Evolutionary conservation across 371 early-diverging fungal genomes (phyloP).

Genomic region (Encephalitozoon hellem): DNA sequence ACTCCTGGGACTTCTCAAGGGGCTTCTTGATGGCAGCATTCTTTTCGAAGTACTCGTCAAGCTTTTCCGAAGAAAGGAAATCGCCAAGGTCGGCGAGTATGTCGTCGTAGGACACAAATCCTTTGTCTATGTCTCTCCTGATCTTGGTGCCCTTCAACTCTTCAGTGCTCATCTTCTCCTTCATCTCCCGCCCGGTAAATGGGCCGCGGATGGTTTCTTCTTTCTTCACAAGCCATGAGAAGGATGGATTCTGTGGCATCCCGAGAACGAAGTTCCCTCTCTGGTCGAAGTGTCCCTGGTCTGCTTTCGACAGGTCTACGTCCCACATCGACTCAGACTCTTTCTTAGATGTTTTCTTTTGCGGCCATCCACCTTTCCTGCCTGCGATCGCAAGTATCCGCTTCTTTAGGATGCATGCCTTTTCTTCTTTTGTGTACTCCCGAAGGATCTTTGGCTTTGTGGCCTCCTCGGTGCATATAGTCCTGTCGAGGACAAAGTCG

Average conservation of each 20-base stretch:
- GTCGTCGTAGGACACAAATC: conserved; percentile 35
- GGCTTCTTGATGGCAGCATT: not conserved
- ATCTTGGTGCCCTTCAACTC: conserved; percentile 1
- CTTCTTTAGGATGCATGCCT: conserved; percentile 1
- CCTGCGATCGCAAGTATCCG: conserved; percentile 12
- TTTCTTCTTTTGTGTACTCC: conserved; percentile 27
- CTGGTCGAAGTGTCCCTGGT: conserved; percentile 14
- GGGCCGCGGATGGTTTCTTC: conserved; percentile 35
- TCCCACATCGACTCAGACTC: conserved; percentile 18
- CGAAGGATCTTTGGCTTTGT: not conserved
- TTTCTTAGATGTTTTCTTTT: not conserved
- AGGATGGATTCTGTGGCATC: not conserved
- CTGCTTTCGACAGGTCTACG: conserved; percentile 6
- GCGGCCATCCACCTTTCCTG: not conserved
- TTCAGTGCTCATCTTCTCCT: not conserved
- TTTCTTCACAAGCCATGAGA: conserved; percentile 27
- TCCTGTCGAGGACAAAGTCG: conserved; percentile 1
- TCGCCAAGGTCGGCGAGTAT: conserved; percentile 3
- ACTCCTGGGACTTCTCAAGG: not conserved
- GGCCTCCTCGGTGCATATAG: not conserved
- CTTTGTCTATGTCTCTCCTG: conserved; percentile 49
- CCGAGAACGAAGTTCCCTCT: conserved; percentile 15
- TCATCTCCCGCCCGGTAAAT: conserved; percentile 38
- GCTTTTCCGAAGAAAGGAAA: conserved; percentile 17
- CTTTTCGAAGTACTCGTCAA: conserved; percentile 22